These are phyloP conservation scores for Hanseniaspora uvarum DNA, from an alignment of 1,139 yeast genomes.

Conservation along the genomic window DNA sequence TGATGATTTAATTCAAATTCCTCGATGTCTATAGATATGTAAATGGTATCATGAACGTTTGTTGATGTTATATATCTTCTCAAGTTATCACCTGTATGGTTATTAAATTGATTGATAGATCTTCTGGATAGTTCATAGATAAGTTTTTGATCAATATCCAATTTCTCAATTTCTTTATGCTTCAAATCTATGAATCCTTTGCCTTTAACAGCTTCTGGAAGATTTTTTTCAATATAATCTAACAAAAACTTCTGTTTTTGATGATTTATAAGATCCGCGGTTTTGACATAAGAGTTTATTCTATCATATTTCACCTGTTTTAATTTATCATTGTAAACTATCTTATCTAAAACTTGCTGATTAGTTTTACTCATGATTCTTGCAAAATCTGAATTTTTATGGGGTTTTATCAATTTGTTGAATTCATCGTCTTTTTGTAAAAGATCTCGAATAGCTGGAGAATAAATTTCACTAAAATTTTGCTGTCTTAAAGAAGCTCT, in stretches of 20 bases:
- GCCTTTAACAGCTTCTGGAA: background rate
- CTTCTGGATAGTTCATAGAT: background rate
- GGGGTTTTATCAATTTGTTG: background rate
- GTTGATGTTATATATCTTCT: conserved; percentile 24
- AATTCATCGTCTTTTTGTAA: background rate
- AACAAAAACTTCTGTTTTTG: background rate
- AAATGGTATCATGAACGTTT: conserved; percentile 30
- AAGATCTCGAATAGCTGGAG: background rate
- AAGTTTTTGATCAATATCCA: background rate
- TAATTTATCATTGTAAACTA: background rate
- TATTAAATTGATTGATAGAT: background rate
- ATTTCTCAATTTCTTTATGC: background rate
- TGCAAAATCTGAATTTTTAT: background rate
- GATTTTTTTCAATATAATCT: background rate
- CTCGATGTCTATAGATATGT: conserved; percentile 56
- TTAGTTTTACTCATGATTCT: background rate
- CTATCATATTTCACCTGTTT: background rate
- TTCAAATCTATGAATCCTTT: background rate
- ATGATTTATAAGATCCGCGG: background rate
- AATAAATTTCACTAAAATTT: background rate
- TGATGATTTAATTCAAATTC: conserved; percentile 46
- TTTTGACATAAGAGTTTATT: background rate
- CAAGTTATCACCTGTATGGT: conserved; percentile 17
- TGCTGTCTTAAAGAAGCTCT: background rate
- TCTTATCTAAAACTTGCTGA: background rate